Percentiles rank a stretch among this genome's conserved stretches.
These are phyloP conservation scores for Talaromyces funiculosus DNA, from an alignment of 2,329 filamentous ascomycete genomes.

Conservation along the genomic window DNA sequence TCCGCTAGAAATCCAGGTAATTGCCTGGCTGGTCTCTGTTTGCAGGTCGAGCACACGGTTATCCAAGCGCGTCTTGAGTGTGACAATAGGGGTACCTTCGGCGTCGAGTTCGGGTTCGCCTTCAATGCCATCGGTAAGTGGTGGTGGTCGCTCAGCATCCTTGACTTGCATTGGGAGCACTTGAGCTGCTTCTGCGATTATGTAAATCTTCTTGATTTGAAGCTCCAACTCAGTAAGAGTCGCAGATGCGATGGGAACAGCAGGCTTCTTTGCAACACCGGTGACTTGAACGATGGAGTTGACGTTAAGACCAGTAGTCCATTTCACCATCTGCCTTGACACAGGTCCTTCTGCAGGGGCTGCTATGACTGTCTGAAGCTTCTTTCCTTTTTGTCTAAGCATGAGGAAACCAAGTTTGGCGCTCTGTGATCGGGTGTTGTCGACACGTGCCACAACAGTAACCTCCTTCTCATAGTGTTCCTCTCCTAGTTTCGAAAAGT, in stretches of 20 bases:
- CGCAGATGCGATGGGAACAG: slow-evolving; percentile 83
- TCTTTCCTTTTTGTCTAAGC: slow-evolving; percentile 70
- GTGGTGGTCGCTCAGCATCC: slow-evolving; percentile 46
- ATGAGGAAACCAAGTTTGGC: slow-evolving; percentile 90
- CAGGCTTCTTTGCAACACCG: slow-evolving; percentile 71
- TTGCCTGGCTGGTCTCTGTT: slow-evolving; percentile 83
- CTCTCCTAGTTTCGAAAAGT: slow-evolving; percentile 52
- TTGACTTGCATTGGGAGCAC: slow-evolving; percentile 57
- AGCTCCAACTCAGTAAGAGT: slow-evolving; percentile 75
- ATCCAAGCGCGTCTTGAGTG: slow-evolving; percentile 77
- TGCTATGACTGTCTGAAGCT: slow-evolving; percentile 72
- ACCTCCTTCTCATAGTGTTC: slow-evolving; percentile 64
- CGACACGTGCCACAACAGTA: slow-evolving; percentile 72
- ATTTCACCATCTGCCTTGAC: slow-evolving; percentile 91
- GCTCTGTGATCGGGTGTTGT: slow-evolving; percentile 81
- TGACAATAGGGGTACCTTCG: slow-evolving; percentile 62
- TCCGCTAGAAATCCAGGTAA: slow-evolving; percentile 64
- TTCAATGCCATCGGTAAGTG: slow-evolving; percentile 34
- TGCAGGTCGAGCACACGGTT: slow-evolving; percentile 92
- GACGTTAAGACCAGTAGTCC: slow-evolving; percentile 64
- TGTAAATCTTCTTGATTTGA: slow-evolving; percentile 78
- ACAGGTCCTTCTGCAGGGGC: slow-evolving; percentile 53
- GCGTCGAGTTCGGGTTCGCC: slow-evolving; percentile 47
- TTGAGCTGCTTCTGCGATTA: slow-evolving; percentile 61
- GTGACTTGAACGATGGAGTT: slow-evolving; percentile 80